Evolutionary conservation across 441 rosid species (phyloP).

Genomic region (Melastoma candidum): DNA sequence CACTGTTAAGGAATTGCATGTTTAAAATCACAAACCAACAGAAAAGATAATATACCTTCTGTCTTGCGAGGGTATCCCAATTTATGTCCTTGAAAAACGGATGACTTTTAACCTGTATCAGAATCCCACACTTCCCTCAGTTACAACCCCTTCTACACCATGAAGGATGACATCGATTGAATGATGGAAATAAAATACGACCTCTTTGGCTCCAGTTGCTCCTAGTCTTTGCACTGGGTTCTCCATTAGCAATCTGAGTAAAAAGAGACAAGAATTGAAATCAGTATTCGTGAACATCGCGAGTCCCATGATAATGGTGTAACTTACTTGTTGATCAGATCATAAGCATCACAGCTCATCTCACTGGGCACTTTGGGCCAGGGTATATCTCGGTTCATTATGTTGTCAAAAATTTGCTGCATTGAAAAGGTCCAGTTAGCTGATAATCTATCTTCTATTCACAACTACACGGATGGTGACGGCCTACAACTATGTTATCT

Average conservation of each 20-base stretch:
- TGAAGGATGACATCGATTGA: conserved; percentile 3
- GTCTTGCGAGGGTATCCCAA: conserved; percentile 96
- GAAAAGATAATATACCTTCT: conserved; percentile 44
- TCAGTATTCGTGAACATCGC: too few relatives aligned
- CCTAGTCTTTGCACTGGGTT: conserved; percentile 90
- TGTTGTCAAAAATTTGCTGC: conserved; percentile 94
- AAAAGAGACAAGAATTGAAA: too few relatives aligned
- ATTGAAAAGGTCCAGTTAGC: conserved; percentile 11
- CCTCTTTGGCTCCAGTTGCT: conserved; percentile 93
- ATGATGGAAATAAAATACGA: conserved; percentile 19
- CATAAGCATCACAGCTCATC: too few relatives aligned
- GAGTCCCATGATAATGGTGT: too few relatives aligned
- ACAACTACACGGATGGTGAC: background rate
- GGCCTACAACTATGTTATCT: background rate
- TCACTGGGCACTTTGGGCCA: conserved; percentile 68
- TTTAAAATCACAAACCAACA: too few relatives aligned
- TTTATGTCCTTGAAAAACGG: conserved; percentile 74
- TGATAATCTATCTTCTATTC: background rate
- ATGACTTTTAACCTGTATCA: conserved; percentile 74
- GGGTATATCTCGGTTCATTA: conserved; percentile 90
- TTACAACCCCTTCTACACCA: conserved; percentile 4
- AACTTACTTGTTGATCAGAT: too few relatives aligned
- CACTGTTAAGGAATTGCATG: too few relatives aligned
- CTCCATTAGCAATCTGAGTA: conserved; percentile 69
- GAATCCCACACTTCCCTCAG: conserved; percentile 17